These are phyloP conservation scores for Sanghuangporus weigelae DNA, from an alignment of 1,284 basidiomycete genomes.

Conservation along the genomic window DNA sequence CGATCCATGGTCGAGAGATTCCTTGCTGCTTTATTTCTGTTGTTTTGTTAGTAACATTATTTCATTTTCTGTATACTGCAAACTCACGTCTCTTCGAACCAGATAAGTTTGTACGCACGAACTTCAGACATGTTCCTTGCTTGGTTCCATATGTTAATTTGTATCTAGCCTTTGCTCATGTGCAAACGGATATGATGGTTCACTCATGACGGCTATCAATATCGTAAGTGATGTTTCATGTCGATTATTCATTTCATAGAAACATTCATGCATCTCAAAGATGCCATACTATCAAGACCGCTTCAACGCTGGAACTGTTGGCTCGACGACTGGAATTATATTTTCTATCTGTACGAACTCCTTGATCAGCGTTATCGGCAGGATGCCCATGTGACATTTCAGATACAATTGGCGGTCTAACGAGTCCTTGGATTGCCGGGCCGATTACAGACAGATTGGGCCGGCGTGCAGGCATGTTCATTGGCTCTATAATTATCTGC, in stretches of 20 bases:
- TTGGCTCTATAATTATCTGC: constrained; percentile 39
- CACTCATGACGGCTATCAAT: constrained; percentile 27
- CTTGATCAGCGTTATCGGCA: neutral
- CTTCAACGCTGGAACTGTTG: constrained; percentile 25
- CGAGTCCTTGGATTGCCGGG: constrained; percentile 24
- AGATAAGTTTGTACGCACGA: constrained; percentile 14
- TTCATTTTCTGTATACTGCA: neutral
- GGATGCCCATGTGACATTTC: neutral
- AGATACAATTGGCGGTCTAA: constrained; percentile 18
- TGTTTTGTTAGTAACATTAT: constrained; percentile 22
- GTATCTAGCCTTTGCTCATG: constrained; percentile 24
- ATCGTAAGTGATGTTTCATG: constrained; percentile 19
- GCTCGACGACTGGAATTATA: constrained; percentile 22
- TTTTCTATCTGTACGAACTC: constrained; percentile 19
- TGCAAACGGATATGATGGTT: constrained; percentile 26
- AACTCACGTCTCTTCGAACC: neutral
- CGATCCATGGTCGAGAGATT: constrained; percentile 24
- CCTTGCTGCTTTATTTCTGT: constrained; percentile 25
- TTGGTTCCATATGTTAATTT: neutral
- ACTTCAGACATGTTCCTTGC: neutral
- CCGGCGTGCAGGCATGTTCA: constrained; percentile 48
- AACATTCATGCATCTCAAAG: neutral
- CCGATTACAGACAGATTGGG: constrained; percentile 37
- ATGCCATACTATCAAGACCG: constrained; percentile 24
- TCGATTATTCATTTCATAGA: neutral